These are phyloP conservation scores for Ogataea minuta DNA, from an alignment of 805 yeast species.

Conservation along the genomic window DNA sequence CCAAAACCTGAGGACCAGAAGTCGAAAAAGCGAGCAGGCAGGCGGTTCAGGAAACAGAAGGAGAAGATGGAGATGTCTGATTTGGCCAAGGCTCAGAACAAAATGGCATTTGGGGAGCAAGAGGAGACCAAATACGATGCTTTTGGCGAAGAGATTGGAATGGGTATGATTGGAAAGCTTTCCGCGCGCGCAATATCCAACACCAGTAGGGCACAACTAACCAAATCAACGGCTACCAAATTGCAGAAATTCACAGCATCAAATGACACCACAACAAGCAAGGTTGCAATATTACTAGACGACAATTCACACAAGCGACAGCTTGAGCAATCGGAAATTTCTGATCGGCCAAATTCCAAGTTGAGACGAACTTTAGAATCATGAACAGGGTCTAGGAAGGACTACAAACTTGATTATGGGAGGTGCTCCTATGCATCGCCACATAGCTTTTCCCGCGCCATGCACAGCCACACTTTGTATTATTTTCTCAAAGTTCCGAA, in stretches of 20 bases:
- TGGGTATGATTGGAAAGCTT: constrained; percentile 61
- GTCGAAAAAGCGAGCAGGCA: constrained; percentile 85
- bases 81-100: constrained; percentile 76
- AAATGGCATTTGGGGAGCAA: constrained; percentile 75
- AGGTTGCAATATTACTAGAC: constrained; percentile 12
- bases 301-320: constrained; percentile 7
- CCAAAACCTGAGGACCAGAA: constrained; percentile 73
- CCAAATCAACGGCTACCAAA: constrained; percentile 16
- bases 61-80: constrained; percentile 81
- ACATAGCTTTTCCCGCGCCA: neutral
- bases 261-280: constrained; percentile 19
- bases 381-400: too few relatives aligned
- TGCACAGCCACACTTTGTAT: neutral
- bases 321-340: neutral
- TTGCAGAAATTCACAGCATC: constrained; percentile 20
- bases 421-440: neutral
- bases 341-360: neutral
- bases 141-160: constrained; percentile 78
- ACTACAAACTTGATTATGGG: too few relatives aligned
- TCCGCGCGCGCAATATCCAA: constrained; percentile 22
- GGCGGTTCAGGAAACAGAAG: constrained; percentile 73
- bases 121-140: constrained; percentile 63
- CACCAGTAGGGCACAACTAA: constrained; percentile 11
- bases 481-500: constrained; percentile 3
- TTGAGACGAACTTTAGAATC: neutral